Percentiles rank a stretch among this genome's conserved stretches.
These are phyloP conservation scores for Malassezia pachydermatis DNA, from an alignment of 1,284 basidiomycete species.

Conservation along the genomic window DNA sequence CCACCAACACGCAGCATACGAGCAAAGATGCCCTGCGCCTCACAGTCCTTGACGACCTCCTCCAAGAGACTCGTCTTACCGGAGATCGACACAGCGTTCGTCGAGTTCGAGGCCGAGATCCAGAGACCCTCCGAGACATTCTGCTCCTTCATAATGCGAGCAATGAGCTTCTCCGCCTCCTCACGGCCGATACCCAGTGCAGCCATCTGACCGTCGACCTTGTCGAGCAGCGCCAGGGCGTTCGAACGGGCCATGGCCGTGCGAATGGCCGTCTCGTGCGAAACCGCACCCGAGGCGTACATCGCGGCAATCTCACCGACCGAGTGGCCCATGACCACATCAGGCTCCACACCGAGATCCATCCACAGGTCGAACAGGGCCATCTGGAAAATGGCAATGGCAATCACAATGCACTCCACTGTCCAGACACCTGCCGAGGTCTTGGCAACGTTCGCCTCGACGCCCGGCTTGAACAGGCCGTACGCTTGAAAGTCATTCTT, in stretches of 20 bases:
- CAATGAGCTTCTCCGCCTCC: constrained; percentile 15
- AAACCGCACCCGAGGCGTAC: constrained; percentile 19
- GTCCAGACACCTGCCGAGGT: constrained; percentile 16
- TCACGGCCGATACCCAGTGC: constrained; percentile 13
- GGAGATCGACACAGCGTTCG: constrained; percentile 15
- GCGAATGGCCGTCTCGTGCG: constrained; percentile 15
- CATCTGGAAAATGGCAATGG: constrained; percentile 20
- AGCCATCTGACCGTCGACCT: constrained; percentile 17
- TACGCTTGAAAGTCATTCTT: constrained; percentile 13
- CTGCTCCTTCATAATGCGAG: constrained; percentile 7
- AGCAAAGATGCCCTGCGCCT: constrained; percentile 14
- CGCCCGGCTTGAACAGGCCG: constrained; percentile 16
- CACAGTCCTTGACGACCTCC: constrained; percentile 14
- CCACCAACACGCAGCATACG: constrained; percentile 18
- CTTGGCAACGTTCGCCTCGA: constrained; percentile 9
- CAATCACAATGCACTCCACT: constrained; percentile 15
- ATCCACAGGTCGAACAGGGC: constrained; percentile 21
- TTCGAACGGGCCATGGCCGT: constrained; percentile 18
- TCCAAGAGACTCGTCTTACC: constrained; percentile 12
- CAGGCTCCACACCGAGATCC: constrained; percentile 12
- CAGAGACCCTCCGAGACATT: constrained; percentile 9
- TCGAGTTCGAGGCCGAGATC: constrained; percentile 17
- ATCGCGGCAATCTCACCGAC: constrained; percentile 21
- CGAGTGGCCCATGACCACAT: constrained; percentile 19
- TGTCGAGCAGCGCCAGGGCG: constrained; percentile 11